phyloP scores from a whole-genome alignment of 2,329 filamentous ascomycete genomes.

The Aspergillus oerlinghausenensis region DNA sequence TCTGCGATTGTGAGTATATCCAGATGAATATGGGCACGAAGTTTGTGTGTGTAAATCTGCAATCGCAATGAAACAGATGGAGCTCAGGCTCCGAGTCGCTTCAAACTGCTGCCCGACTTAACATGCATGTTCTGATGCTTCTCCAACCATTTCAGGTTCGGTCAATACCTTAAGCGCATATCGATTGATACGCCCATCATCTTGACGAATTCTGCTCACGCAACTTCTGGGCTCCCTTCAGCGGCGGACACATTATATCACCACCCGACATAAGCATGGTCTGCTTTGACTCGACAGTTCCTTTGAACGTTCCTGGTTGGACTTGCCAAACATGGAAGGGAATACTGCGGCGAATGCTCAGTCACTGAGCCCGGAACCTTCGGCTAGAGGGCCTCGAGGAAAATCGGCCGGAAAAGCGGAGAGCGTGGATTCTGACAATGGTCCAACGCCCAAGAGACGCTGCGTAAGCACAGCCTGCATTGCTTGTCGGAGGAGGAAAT shows the following conservation, averaged over 20 bases:
- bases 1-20: background rate
- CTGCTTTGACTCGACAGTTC: conserved; percentile 11
- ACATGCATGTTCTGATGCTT: background rate
- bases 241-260: background rate
- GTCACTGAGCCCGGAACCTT: conserved; percentile 9
- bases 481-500: conserved; percentile 73
- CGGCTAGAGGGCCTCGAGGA: conserved; percentile 12
- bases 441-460: conserved; percentile 55
- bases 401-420: conserved; percentile 20
- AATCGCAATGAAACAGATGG: background rate
- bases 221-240: conserved; percentile 1
- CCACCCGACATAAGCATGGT: conserved; percentile 18
- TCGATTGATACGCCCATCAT: background rate
- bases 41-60: background rate
- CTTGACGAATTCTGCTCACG: background rate
- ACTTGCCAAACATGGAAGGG: conserved; percentile 24
- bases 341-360: conserved; percentile 15
- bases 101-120: background rate
- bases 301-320: conserved; percentile 19
- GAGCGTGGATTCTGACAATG: conserved; percentile 27
- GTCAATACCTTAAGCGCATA: background rate
- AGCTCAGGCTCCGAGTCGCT: background rate
- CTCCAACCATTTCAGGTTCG: background rate
- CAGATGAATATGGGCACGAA: background rate
- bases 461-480: conserved; percentile 83